Evolutionary conservation across 2,329 filamentous ascomycete genomes (phyloP), one percentile per base, ranked within the genome.

Genomic region (Aureobasidium leucospermi): DNA sequence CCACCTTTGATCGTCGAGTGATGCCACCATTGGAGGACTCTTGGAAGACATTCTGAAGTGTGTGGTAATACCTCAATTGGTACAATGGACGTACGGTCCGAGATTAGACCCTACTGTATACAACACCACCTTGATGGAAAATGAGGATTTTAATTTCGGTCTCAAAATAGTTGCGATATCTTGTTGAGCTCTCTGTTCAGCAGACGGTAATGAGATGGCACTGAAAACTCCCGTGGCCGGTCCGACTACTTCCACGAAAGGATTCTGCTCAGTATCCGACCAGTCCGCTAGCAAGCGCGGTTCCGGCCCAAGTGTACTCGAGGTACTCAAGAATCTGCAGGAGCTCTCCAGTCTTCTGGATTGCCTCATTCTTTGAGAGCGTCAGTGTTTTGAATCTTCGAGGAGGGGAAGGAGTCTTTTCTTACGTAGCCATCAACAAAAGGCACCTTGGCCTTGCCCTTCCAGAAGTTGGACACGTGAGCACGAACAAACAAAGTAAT

Each of bases 381-480:
- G 28, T 58, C 43, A 58, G 55, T 9, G 65, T 62, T 41, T 58
- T 61, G 66, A 69, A 65, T 13, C 13, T 13, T 3, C 13, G n/a
- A 9, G 19, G 9, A 34, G 13, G 15, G 10, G 6, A 6, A 41
- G 15, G 41, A 11, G 1, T 4, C 8, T 2, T 2, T 19, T 15
- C 55, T 41, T 41, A 58, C 55, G 7, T 60, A 60, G 8, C 61
- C 62, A 10, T 60, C 49, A 8, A 64, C 31, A 36, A 65, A 62
- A 13, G 64, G 64, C 51, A 66, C 48, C 58, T 63, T 66, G 51
- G 60, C 62, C 60, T 63, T 65, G 28, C 45, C 49, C 29, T 51
- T 58, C 71, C 71, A 74, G 64, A 71, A 73, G 34, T 68, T 69
- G 60, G 67, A 66, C 61, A 74, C 67, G 59, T 74, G 67, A 7